Evolutionary conservation across 441 rosid genomes (phyloP).

Genomic region (Theobroma grandiflorum): DNA sequence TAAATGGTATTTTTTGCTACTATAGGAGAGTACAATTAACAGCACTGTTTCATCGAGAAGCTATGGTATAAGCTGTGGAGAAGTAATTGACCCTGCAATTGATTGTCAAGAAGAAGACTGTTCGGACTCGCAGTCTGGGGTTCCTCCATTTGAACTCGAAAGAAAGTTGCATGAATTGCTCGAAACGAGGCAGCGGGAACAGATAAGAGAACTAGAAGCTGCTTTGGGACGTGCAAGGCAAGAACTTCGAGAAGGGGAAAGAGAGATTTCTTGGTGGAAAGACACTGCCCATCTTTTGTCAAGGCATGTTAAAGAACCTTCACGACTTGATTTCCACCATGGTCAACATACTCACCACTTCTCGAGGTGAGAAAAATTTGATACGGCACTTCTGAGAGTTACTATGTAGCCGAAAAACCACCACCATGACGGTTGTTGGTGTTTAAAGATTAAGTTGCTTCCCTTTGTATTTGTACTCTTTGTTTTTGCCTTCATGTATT

Average conservation of each 20-base stretch:
- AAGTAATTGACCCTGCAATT: constrained; percentile 47
- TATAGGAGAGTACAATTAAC: constrained; percentile 7
- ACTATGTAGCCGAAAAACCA: constrained; percentile 1
- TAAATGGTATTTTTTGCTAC: not conserved
- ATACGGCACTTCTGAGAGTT: not conserved
- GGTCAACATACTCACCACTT: constrained; percentile 21
- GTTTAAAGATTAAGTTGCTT: constrained; percentile 16
- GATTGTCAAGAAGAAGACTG: constrained; percentile 34
- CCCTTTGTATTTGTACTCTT: not conserved
- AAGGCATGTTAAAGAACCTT: constrained; percentile 50
- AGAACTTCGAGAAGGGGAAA: constrained; percentile 63
- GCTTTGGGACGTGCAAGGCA: constrained; percentile 50
- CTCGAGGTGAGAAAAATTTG: constrained; percentile 29
- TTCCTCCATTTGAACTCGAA: constrained; percentile 71
- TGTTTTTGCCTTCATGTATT: constrained; percentile 6
- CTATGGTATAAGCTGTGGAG: constrained; percentile 41
- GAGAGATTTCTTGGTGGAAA: constrained; percentile 84
- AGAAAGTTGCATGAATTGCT: constrained; percentile 70
- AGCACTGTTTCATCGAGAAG: constrained; percentile 31
- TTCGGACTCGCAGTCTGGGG: constrained; percentile 45
- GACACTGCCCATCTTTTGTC: constrained; percentile 66
- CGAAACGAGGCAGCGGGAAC: constrained; percentile 71
- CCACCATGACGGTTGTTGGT: constrained; percentile 16
- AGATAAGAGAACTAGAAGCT: constrained; percentile 71
- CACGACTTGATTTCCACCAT: constrained; percentile 21